Evolutionary conservation across 2,329 filamentous ascomycete species (phyloP).

Genomic region (Botrytis pseudocinerea): DNA sequence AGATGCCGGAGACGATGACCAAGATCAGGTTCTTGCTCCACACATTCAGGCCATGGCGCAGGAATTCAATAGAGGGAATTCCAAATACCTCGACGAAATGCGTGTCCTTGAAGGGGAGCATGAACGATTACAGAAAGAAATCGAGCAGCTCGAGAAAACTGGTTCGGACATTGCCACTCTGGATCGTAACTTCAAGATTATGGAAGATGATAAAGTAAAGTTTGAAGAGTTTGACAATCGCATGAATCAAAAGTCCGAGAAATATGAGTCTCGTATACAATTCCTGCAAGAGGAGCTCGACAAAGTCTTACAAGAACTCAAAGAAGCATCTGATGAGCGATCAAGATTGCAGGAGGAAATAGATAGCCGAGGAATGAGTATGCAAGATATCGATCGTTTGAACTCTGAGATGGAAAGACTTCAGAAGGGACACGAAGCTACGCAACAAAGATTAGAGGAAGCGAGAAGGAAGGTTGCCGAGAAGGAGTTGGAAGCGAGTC

Average conservation of each 20-base stretch:
- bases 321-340: conserved; percentile 80
- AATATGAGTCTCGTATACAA: conserved; percentile 78
- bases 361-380: conserved; percentile 90
- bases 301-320: conserved; percentile 72
- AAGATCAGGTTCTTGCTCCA: conserved; percentile 73
- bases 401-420: conserved; percentile 90
- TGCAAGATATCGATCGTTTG: conserved; percentile 99
- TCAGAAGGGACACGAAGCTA: conserved; percentile 82
- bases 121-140: conserved; percentile 75
- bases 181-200: conserved; percentile 86
- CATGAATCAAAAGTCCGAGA: conserved; percentile 82
- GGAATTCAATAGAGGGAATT: conserved; percentile 83
- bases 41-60: conserved; percentile 86
- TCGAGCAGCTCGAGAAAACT: conserved; percentile 84
- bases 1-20: conserved; percentile 82
- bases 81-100: conserved; percentile 80
- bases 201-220: conserved; percentile 92
- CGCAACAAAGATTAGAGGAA: conserved; percentile 76
- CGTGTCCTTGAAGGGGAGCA: conserved; percentile 86
- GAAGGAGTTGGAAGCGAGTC: conserved; percentile 83
- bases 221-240: conserved; percentile 93
- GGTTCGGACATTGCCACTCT: conserved; percentile 80
- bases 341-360: conserved; percentile 78
- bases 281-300: conserved; percentile 85
- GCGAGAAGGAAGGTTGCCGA: conserved; percentile 79